A percentile compares a stretch with the other conserved stretches of the same genome.
Conservation (phyloP, 768 basidiomycete genomes). For the button mushroom (Agaricus bisporus) region DNA sequence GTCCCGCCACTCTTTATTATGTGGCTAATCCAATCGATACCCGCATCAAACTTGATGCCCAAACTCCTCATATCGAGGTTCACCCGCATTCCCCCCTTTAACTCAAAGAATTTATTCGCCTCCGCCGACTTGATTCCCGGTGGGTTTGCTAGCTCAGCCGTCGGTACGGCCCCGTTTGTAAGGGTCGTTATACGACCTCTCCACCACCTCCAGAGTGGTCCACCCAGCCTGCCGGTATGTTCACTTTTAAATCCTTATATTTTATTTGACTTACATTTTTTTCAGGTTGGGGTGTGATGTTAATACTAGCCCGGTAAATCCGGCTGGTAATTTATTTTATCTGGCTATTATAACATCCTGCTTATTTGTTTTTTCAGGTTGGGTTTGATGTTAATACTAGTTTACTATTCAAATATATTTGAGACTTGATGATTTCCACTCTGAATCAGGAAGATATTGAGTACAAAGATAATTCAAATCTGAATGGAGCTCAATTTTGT, state of each 20-base stretch:
- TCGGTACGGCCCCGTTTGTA: not conserved
- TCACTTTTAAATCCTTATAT: not conserved
- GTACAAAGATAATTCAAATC: too few relatives aligned
- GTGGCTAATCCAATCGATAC: too few relatives aligned
- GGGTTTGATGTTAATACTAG: conserved; percentile 7
- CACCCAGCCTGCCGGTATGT: conserved; percentile 10
- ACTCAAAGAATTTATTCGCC: not conserved
- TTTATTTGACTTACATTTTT: not conserved
- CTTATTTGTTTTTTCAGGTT: not conserved
- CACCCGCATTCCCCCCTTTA: too few relatives aligned
- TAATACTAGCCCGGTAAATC: not conserved
- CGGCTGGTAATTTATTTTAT: not conserved
- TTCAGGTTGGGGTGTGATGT: conserved; percentile 4
- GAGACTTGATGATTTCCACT: not conserved
- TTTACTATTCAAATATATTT: not conserved
- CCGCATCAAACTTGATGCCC: too few relatives aligned
- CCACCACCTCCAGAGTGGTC: conserved; percentile 10
- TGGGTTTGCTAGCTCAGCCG: conserved; percentile 8
- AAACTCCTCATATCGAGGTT: too few relatives aligned
- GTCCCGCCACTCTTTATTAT: too few relatives aligned
- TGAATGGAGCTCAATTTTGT: too few relatives aligned
- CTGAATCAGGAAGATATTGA: too few relatives aligned
- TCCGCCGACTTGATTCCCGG: not conserved
- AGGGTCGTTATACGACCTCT: conserved; percentile 5
- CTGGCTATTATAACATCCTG: not conserved